A percentile compares a stretch with the other conserved stretches of the same genome.
These are phyloP conservation scores for Rhodotorula paludigena DNA, from an alignment of 768 basidiomycete species.

Conservation along the genomic window DNA sequence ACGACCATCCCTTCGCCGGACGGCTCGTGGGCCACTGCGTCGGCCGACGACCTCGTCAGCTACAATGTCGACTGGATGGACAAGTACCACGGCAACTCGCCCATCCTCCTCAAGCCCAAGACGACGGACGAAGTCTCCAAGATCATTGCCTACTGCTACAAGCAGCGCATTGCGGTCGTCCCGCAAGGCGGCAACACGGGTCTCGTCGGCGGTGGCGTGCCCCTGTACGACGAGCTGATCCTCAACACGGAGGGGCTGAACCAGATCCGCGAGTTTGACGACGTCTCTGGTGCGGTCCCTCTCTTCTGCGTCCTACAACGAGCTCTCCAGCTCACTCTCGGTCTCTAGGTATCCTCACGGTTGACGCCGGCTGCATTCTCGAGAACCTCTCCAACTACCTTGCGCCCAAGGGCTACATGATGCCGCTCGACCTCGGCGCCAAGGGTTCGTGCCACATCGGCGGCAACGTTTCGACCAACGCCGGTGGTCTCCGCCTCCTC, in stretches of 20 bases:
- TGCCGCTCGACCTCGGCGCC: slow-evolving; percentile 57
- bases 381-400: slow-evolving; percentile 81
- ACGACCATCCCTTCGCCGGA: slow-evolving; percentile 44
- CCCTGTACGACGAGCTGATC: slow-evolving; percentile 78
- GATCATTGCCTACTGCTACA: slow-evolving; percentile 80
- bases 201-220: slow-evolving; percentile 86
- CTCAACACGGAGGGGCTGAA: slow-evolving; percentile 69
- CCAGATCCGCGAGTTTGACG: slow-evolving; percentile 52
- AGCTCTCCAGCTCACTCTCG: not conserved
- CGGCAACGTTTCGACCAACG: slow-evolving; percentile 94
- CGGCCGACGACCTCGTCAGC: slow-evolving; percentile 58
- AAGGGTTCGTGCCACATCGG: slow-evolving; percentile 76
- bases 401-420: slow-evolving; percentile 81
- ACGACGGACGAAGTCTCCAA: slow-evolving; percentile 80
- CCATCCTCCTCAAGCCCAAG: slow-evolving; percentile 82
- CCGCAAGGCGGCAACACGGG: slow-evolving; percentile 99
- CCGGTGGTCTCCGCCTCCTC: slow-evolving; percentile 88
- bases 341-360: slow-evolving; percentile 63
- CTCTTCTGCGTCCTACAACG: not conserved
- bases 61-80: slow-evolving; percentile 73
- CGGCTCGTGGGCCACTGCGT: slow-evolving; percentile 36
- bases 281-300: slow-evolving; percentile 46
- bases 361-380: slow-evolving; percentile 91
- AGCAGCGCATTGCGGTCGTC: slow-evolving; percentile 76
- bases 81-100: slow-evolving; percentile 79